Evolutionary conservation across 306 rosid species (phyloP).

Genomic region (Prosopis cineraria): DNA sequence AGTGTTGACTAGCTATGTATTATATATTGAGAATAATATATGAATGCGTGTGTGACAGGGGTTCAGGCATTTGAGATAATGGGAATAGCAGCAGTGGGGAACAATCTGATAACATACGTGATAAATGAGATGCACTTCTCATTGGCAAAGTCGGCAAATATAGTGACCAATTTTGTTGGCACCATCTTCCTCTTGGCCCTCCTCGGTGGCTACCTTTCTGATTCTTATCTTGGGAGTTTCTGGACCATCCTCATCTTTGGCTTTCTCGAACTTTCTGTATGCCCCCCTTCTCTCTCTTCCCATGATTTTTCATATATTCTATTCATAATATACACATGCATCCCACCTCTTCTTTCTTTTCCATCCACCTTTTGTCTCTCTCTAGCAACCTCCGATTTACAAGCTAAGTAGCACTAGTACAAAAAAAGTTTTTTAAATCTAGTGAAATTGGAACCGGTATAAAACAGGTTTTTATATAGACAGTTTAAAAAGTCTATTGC

Average conservation of each 20-base stretch:
- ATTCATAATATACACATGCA: not conserved
- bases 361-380: not conserved
- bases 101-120: slow-evolving; percentile 94
- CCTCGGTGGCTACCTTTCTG: slow-evolving; percentile 88
- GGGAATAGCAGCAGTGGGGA: slow-evolving; percentile 99
- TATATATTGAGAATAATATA: no score
- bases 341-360: not conserved
- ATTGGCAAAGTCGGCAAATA: slow-evolving; percentile 76
- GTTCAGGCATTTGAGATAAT: slow-evolving; percentile 91
- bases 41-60: slow-evolving; percentile 45
- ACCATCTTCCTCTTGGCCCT: slow-evolving; percentile 91
- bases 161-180: slow-evolving; percentile 95
- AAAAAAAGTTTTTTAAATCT: no score
- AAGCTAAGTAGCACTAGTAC: no score
- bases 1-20: not conserved
- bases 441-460: no score
- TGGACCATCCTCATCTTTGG: slow-evolving; percentile 97
- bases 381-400: not conserved
- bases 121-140: slow-evolving; percentile 94
- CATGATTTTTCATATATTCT: not conserved
- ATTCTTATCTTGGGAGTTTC: slow-evolving; percentile 91
- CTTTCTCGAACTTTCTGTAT: slow-evolving; percentile 87
- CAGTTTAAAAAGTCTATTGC: no score
- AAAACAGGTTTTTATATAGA: no score
- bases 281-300: not conserved